Conservation (phyloP, 176 grass and related monocot species). For the Aegilops umbellulata region DNA sequence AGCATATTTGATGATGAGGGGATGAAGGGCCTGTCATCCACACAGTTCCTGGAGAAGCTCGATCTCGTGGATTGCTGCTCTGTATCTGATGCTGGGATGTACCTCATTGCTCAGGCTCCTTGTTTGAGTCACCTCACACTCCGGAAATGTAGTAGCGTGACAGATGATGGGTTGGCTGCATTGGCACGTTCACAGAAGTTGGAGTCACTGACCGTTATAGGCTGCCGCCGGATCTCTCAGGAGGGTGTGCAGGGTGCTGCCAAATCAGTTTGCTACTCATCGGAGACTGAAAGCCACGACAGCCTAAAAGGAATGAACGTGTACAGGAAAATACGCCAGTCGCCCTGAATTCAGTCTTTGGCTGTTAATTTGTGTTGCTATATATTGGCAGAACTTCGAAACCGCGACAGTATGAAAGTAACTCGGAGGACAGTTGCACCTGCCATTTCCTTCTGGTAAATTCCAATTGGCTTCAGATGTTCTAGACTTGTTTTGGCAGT, state of each 20-base stretch:
- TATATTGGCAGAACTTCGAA: neutral
- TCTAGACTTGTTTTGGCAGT: neutral
- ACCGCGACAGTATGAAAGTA: neutral
- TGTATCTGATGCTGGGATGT: slow-evolving; percentile 47
- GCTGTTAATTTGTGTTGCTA: neutral
- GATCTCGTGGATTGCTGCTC: slow-evolving; percentile 47
- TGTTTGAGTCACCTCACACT: slow-evolving; percentile 50
- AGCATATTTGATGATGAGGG: slow-evolving; percentile 42
- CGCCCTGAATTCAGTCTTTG: neutral
- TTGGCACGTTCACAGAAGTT: slow-evolving; percentile 39
- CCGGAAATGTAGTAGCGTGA: slow-evolving; percentile 41
- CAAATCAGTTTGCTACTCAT: slow-evolving; percentile 32
- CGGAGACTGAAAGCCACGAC: neutral
- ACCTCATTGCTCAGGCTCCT: neutral
- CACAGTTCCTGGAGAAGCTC: slow-evolving; percentile 44
- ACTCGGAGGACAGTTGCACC: neutral
- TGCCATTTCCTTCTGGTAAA: neutral
- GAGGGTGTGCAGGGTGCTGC: slow-evolving; percentile 45
- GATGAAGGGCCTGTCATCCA: slow-evolving; percentile 45
- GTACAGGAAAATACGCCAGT: neutral
- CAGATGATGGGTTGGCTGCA: slow-evolving; percentile 38
- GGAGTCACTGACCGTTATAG: slow-evolving; percentile 42
- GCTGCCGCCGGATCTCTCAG: slow-evolving; percentile 43
- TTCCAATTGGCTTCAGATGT: neutral
- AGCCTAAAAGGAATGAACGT: slow-evolving; percentile 18